Conservation (phyloP, 768 basidiomycete species). For the Suillus luteus region DNA sequence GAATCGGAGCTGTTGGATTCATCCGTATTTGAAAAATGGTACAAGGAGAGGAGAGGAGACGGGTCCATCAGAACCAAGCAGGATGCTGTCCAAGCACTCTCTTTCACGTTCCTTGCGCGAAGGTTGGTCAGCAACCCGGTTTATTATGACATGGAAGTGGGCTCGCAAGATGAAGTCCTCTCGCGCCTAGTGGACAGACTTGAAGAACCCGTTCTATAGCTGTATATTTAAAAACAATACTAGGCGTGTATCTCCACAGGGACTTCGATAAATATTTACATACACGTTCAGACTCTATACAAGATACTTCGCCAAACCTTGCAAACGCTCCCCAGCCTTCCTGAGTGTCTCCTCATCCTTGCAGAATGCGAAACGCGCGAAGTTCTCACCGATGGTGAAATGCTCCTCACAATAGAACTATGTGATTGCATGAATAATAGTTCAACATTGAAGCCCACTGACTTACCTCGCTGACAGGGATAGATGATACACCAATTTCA, state of each 20-base stretch:
- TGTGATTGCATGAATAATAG: constrained; percentile 15
- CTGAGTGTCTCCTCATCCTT: constrained; percentile 88
- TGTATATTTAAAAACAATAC: neutral
- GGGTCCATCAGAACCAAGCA: constrained; percentile 53
- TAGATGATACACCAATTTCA: constrained; percentile 88
- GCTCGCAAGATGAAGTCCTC: constrained; percentile 52
- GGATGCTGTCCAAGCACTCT: constrained; percentile 72
- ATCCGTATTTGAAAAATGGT: constrained; percentile 50
- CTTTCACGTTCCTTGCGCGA: constrained; percentile 78
- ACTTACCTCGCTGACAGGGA: constrained; percentile 91
- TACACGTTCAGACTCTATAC: constrained; percentile 16
- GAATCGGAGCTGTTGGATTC: constrained; percentile 76
- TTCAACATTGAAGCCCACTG: neutral
- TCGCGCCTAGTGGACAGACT: constrained; percentile 70
- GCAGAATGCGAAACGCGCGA: constrained; percentile 91
- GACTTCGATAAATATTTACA: neutral
- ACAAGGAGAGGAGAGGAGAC: constrained; percentile 39
- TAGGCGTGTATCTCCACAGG: neutral
- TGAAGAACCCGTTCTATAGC: constrained; percentile 17
- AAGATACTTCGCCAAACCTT: constrained; percentile 70
- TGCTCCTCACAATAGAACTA: constrained; percentile 95
- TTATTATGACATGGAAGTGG: constrained; percentile 67
- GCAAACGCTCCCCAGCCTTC: constrained; percentile 80
- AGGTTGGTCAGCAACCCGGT: constrained; percentile 78
- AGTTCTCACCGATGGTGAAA: constrained; percentile 80